Conservation (phyloP, 371 early-diverging fungal genomes). For the Mycotypha africana region DNA sequence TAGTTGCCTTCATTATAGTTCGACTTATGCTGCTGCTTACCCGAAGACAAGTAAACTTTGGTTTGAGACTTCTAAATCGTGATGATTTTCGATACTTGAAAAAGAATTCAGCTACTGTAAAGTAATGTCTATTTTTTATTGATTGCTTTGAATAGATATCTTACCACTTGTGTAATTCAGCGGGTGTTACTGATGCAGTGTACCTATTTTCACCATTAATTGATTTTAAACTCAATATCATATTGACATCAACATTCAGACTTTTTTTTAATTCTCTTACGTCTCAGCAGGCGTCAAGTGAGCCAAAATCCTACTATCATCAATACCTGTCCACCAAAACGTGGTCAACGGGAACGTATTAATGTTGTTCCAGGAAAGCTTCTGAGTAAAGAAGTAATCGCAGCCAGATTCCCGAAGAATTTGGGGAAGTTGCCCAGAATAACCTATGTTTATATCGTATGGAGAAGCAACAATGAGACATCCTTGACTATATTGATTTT, state of each 20-base stretch:
- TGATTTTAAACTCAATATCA: neutral
- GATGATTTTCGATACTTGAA: conserved; percentile 36
- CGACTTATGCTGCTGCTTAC: too few species aligned
- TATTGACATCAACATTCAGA: neutral
- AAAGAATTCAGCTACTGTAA: too few species aligned
- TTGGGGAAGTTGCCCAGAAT: conserved; percentile 80
- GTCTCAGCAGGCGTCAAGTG: conserved; percentile 87
- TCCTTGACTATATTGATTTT: too few species aligned
- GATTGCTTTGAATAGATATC: too few species aligned
- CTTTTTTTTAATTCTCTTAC: conserved; percentile 6
- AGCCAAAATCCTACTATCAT: conserved; percentile 68
- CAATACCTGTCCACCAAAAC: conserved; percentile 81
- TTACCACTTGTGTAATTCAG: conserved; percentile 39
- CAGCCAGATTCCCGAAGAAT: conserved; percentile 76
- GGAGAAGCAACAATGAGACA: too few species aligned
- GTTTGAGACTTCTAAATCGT: conserved; percentile 36
- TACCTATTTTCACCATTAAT: too few species aligned
- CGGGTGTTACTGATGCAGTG: conserved; percentile 28
- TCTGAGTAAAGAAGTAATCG: conserved; percentile 96
- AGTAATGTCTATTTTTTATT: too few species aligned
- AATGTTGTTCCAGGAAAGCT: conserved; percentile 97
- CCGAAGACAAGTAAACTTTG: conserved; percentile 40
- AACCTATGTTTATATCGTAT: too few species aligned
- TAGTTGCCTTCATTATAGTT: too few species aligned
- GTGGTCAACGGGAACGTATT: conserved; percentile 96